These are phyloP conservation scores for Zymoseptoria pseudotritici DNA, from an alignment of 2,329 filamentous ascomycete genomes.

Conservation along the genomic window DNA sequence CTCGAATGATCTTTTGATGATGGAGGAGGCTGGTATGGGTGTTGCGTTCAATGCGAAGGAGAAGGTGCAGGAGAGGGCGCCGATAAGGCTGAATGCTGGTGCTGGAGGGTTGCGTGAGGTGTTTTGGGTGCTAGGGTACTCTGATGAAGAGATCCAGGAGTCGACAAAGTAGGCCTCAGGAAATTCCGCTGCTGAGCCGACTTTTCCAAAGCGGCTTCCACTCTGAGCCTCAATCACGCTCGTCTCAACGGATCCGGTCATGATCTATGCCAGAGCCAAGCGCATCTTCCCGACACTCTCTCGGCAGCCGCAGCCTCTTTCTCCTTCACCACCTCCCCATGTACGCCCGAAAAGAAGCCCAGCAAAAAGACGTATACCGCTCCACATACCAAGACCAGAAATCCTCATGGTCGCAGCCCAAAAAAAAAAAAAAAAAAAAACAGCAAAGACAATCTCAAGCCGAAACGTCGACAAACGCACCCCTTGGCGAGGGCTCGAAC, in stretches of 20 bases:
- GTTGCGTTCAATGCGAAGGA: conserved; percentile 83
- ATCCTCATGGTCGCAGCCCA: no score
- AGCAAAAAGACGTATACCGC: not conserved
- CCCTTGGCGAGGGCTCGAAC: no score
- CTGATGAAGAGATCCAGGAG: not conserved
- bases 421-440: no score
- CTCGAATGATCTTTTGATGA: conserved; percentile 76
- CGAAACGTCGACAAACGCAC: no score
- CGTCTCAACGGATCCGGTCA: no score
- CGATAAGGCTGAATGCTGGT: conserved; percentile 56
- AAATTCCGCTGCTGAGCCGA: no score
- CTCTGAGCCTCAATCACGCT: not conserved
- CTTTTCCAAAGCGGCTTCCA: not conserved
- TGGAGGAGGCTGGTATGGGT: conserved; percentile 65
- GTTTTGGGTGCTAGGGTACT: not conserved
- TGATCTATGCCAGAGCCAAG: not conserved
- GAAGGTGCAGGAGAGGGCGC: conserved; percentile 69
- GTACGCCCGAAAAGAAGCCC: not conserved
- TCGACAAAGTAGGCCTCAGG: not conserved
- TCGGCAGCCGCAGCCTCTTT: not conserved
- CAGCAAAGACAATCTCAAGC: no score
- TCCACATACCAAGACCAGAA: not conserved
- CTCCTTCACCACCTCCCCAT: not conserved
- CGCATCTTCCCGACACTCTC: no score
- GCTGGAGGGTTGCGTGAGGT: not conserved